These are phyloP conservation scores for Trichoderma guizhouense DNA, from an alignment of 2,329 filamentous ascomycete genomes.

Conservation along the genomic window DNA sequence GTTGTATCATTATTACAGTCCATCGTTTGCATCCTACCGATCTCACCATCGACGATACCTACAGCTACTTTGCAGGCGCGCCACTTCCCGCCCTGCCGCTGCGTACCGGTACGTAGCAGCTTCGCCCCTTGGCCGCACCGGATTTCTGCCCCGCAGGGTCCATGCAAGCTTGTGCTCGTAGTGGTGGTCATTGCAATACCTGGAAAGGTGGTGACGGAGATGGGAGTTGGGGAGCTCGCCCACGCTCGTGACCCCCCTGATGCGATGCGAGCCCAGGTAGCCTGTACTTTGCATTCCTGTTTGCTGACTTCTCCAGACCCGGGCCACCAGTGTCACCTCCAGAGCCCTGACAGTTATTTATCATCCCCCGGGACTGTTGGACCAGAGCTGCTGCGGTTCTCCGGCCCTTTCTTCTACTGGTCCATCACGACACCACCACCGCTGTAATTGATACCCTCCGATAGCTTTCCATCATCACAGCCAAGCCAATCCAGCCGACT, in stretches of 20 bases:
- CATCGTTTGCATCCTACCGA: not conserved
- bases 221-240: not conserved
- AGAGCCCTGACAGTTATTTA: conserved; percentile 8
- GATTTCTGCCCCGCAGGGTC: conserved; percentile 16
- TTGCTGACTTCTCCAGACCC: conserved; percentile 5
- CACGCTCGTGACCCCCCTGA: conserved; percentile 16
- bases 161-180: not conserved
- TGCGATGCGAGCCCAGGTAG: not conserved
- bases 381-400: not conserved
- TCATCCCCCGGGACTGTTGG: conserved; percentile 4
- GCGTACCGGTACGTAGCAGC: conserved; percentile 8
- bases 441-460: not conserved
- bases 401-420: conserved; percentile 5
- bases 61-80: not conserved
- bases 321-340: conserved; percentile 7
- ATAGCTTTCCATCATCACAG: not conserved
- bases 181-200: conserved; percentile 4
- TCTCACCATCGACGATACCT: not conserved
- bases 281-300: conserved; percentile 1
- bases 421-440: conserved; percentile 1
- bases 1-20: conserved; percentile 10
- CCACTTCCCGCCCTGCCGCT: not conserved
- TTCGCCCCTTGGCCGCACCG: not conserved
- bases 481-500: not conserved
- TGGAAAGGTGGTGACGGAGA: conserved; percentile 7